Evolutionary conservation across 306 rosid genomes (phyloP), one percentile per base, ranked within the genome.

Genomic region (Vigna hirtella): DNA sequence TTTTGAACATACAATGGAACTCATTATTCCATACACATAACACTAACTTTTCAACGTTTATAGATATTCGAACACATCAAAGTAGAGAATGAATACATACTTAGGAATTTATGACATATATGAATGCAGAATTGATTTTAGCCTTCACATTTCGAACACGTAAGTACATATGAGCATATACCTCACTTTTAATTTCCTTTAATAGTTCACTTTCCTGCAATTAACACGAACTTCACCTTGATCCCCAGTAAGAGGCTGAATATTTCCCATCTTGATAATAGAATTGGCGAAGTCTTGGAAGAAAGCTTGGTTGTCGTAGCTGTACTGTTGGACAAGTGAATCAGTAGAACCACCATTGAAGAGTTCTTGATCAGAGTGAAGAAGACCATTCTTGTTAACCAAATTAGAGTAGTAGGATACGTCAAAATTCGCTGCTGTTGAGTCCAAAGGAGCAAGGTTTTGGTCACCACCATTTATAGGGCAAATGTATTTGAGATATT

Each of bases 181-280:
- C 42, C 9, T 36, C 42, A 36, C 7, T 36, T 30, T 2, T 36
- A 36, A 1, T 36, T 36, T 36, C 42, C 9, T 36, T 36, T 6
- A 36, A 36, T 6, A 36, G 84, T 83, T 87, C 43, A 80, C 82
- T 68, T 7, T 70, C 83, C 89, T 86, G 52, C 93, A 89, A 11
- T 80, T 72, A 9, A 13, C 1, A 51, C 93, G 88, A 50, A 89
- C 48, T 73, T 86, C 78, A 43, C 93, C 87, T 48, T 56, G 63
- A 12, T 14, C 24, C 18, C 88, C 88, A 4, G 70, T 76, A 62
- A 89, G 82, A 3, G 93, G 89, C 79, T 72, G 75, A 17, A 89
- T 80, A 26, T 89, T 83, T 56, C 90, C 90, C 87, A 86, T 84
- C 82, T 85, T 89, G 66, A 89, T 52, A 76, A 89, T 82, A 16